phyloP scores from a whole-genome alignment of 2,329 filamentous ascomycete species.

The Cadophora malorum region DNA sequence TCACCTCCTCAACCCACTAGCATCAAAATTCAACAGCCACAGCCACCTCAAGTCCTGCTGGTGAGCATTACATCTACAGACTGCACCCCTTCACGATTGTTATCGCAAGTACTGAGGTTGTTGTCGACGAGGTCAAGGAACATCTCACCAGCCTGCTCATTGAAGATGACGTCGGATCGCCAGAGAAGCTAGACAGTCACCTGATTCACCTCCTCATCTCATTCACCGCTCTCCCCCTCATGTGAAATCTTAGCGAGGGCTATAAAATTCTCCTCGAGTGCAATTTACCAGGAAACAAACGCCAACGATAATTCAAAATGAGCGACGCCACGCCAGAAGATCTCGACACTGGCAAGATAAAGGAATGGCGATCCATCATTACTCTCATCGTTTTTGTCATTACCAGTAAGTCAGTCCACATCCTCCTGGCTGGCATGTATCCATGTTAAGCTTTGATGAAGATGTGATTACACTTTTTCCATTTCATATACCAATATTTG shows the following conservation, averaged over 20 bases:
- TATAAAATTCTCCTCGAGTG: neutral
- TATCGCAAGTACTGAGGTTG: neutral
- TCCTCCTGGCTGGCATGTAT: too few species aligned
- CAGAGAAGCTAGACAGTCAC: neutral
- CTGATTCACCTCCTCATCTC: constrained; percentile 10
- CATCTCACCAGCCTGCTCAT: neutral
- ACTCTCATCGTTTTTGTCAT: constrained; percentile 72
- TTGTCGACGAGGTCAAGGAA: neutral
- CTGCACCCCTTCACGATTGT: neutral
- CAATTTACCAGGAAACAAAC: neutral
- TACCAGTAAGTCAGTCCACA: constrained; percentile 69
- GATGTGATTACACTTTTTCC: constrained; percentile 74
- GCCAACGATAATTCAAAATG: neutral
- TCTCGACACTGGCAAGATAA: constrained; percentile 62
- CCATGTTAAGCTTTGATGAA: too few species aligned
- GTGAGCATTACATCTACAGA: neutral
- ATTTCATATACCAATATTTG: constrained; percentile 66
- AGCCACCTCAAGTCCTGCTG: neutral
- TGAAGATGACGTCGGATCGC: neutral
- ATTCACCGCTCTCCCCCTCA: neutral
- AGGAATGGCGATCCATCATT: constrained; percentile 71
- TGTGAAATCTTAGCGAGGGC: neutral
- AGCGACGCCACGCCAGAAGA: constrained; percentile 27
- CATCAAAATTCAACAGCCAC: constrained; percentile 7
- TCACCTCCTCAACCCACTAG: neutral